Conservation (phyloP, 371 early-diverging fungal species). For the Batrachochytrium dendrobatidis region DNA sequence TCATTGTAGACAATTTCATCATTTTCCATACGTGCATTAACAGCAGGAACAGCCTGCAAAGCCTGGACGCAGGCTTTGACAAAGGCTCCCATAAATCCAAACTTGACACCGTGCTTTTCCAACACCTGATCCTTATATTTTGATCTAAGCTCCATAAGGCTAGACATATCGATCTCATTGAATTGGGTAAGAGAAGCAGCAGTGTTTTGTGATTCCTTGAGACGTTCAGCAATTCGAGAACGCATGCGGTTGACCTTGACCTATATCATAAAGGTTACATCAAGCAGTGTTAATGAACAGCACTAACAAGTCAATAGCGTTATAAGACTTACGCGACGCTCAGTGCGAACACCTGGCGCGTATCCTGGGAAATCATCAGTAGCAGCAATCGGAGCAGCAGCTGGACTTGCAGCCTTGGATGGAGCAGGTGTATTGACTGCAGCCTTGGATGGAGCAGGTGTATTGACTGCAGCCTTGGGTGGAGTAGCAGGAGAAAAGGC, state of each 20-base stretch:
- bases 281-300: too few relatives aligned
- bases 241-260: constrained; percentile 98
- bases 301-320: neutral
- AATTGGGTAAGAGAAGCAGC: constrained; percentile 96
- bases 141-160: constrained; percentile 78
- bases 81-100: constrained; percentile 97
- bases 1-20: constrained; percentile 85
- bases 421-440: constrained; percentile 32
- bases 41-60: constrained; percentile 79
- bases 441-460: constrained; percentile 12
- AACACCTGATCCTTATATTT: constrained; percentile 89
- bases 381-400: constrained; percentile 16
- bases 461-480: constrained; percentile 8
- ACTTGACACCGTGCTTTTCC: constrained; percentile 91
- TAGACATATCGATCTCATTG: constrained; percentile 96
- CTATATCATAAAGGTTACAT: constrained; percentile 7
- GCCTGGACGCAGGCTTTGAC: constrained; percentile 83
- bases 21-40: constrained; percentile 88
- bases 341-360: constrained; percentile 24
- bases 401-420: constrained; percentile 7
- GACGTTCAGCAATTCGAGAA: constrained; percentile 80
- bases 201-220: constrained; percentile 94
- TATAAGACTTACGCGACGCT: constrained; percentile 27
- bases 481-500: constrained; percentile 31
- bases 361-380: constrained; percentile 14